A percentile compares a stretch with the other conserved stretches of the same genome.
These are phyloP conservation scores for Coniochaeta pulveracea DNA, from an alignment of 2,329 filamentous ascomycete species.

Conservation along the genomic window DNA sequence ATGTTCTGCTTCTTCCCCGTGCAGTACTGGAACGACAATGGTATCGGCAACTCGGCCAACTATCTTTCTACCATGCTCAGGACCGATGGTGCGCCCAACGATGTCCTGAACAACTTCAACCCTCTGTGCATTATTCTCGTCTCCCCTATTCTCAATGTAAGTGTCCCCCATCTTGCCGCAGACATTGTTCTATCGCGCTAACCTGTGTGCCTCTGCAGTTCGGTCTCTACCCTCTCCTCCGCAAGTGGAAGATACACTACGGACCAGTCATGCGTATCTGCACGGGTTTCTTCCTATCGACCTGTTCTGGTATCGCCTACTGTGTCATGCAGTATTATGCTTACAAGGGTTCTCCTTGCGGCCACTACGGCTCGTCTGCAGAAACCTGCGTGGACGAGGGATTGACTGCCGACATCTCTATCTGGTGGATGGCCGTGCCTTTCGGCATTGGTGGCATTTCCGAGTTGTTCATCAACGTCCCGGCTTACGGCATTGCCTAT, in stretches of 20 bases:
- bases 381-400: background rate
- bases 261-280: conserved; percentile 37
- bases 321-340: conserved; percentile 28
- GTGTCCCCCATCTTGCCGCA: no score
- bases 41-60: conserved; percentile 35
- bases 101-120: conserved; percentile 38
- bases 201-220: no score
- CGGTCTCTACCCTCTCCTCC: conserved; percentile 32
- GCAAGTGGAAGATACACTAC: conserved; percentile 28
- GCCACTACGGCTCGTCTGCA: conserved; percentile 19
- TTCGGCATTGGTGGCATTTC: conserved; percentile 21
- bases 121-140: conserved; percentile 32
- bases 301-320: conserved; percentile 31
- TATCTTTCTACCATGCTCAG: conserved; percentile 35
- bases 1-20: conserved; percentile 44
- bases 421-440: conserved; percentile 3
- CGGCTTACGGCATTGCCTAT: conserved; percentile 40
- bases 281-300: conserved; percentile 36
- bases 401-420: background rate
- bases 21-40: conserved; percentile 29
- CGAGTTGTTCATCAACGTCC: conserved; percentile 39
- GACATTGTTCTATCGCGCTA: no score
- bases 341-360: conserved; percentile 29
- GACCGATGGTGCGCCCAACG: conserved; percentile 38
- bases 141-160: conserved; percentile 9